These are phyloP conservation scores for Aureoboletus auriporus DNA, from an alignment of 768 basidiomycete genomes.

Conservation along the genomic window DNA sequence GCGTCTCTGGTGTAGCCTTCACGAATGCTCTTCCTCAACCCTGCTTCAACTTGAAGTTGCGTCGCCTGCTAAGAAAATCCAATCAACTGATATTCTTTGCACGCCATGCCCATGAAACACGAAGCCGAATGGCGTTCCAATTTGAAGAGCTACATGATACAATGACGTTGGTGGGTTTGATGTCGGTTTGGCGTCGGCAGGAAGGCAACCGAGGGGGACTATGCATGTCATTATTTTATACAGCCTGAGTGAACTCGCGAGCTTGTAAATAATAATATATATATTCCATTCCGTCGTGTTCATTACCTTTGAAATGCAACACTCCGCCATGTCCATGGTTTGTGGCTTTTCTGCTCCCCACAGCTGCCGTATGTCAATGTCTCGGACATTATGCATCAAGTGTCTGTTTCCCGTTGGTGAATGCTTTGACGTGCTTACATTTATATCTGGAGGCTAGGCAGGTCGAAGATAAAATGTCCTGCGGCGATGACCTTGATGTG, in stretches of 20 bases:
- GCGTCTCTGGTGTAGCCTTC: slow-evolving; percentile 55
- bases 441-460: no score
- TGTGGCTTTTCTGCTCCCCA: no score
- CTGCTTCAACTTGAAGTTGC: slow-evolving; percentile 40
- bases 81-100: slow-evolving; percentile 40
- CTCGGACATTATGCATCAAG: no score
- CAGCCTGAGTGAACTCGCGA: background rate
- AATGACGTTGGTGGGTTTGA: slow-evolving; percentile 36
- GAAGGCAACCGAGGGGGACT: slow-evolving; percentile 41
- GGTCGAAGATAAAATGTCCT: no score
- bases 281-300: no score
- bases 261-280: no score
- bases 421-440: no score
- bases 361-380: no score
- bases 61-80: slow-evolving; percentile 52
- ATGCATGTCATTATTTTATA: slow-evolving; percentile 19
- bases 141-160: slow-evolving; percentile 23
- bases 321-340: no score
- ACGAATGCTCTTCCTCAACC: slow-evolving; percentile 42
- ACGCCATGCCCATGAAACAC: slow-evolving; percentile 43
- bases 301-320: no score
- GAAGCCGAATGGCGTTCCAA: slow-evolving; percentile 40
- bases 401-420: no score
- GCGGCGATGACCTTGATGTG: no score
- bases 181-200: slow-evolving; percentile 26